phyloP scores from a whole-genome alignment of 331 rosid genomes.

The Acacia concinna region DNA sequence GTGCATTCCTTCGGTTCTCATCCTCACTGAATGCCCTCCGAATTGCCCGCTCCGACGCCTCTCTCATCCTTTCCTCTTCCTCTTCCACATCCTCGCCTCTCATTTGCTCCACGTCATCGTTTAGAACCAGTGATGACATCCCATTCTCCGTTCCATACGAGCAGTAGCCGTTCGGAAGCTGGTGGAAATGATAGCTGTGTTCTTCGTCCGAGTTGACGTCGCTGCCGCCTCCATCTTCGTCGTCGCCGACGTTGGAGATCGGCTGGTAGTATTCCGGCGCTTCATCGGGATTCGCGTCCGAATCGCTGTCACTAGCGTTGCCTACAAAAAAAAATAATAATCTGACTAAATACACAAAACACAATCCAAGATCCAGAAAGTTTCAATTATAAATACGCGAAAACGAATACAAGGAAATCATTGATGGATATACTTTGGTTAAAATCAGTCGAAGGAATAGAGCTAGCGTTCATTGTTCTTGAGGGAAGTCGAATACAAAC shows the following conservation, averaged over 20 bases:
- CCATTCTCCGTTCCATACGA: conserved; percentile 49
- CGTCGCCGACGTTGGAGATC: conserved; percentile 55
- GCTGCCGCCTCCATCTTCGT: conserved; percentile 13
- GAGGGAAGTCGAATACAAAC: background rate
- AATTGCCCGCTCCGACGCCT: conserved; percentile 46
- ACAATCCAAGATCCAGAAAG: background rate
- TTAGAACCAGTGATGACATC: conserved; percentile 55
- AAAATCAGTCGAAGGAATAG: conserved; percentile 36
- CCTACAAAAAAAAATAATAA: conserved; percentile 38
- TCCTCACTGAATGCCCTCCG: conserved; percentile 74
- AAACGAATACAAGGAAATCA: background rate
- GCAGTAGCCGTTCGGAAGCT: conserved; percentile 45
- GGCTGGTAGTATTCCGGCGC: conserved; percentile 69
- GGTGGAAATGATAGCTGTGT: conserved; percentile 30
- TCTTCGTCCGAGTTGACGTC: conserved; percentile 45
- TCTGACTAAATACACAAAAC: conserved; percentile 7
- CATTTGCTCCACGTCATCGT: conserved; percentile 45
- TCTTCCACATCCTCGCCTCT: conserved; percentile 47
- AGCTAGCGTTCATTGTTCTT: conserved; percentile 45
- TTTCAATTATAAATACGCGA: background rate
- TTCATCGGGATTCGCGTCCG: conserved; percentile 64
- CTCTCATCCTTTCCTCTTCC: conserved; percentile 35
- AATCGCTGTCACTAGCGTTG: conserved; percentile 67
- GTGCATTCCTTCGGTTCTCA: conserved; percentile 69
- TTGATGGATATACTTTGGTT: conserved; percentile 46